Evolutionary conservation across 116 monocot genomes (phyloP).

Genomic region (Dioscorea cayenensis): DNA sequence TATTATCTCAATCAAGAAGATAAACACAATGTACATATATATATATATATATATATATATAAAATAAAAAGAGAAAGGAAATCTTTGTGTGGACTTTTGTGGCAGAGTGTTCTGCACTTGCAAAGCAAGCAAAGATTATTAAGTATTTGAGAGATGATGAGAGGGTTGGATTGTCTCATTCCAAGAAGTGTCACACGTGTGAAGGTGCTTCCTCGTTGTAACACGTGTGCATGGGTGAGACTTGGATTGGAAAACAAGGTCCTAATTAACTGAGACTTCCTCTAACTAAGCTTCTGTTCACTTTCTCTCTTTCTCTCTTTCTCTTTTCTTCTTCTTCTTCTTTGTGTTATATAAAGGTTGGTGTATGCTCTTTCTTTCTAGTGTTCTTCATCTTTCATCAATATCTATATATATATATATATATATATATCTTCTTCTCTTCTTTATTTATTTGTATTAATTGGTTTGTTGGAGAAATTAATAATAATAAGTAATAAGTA

Average conservation of each 20-base stretch:
- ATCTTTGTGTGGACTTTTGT: not conserved
- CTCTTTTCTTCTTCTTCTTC: not conserved
- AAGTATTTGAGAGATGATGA: not conserved
- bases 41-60: too few relatives aligned
- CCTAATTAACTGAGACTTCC: too few relatives aligned
- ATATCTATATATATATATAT: too few relatives aligned
- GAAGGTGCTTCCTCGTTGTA: not conserved
- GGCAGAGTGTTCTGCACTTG: not conserved
- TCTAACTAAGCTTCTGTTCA: too few relatives aligned
- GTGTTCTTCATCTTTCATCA: not conserved
- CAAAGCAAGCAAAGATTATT: not conserved
- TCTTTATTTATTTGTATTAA: not conserved
- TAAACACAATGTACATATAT: too few relatives aligned
- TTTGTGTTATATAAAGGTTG: slow-evolving; percentile 5
- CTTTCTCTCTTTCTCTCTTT: not conserved
- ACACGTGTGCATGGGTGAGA: too few relatives aligned
- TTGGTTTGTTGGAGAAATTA: not conserved
- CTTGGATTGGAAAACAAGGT: too few relatives aligned
- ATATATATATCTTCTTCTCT: not conserved
- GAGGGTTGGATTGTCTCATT: not conserved
- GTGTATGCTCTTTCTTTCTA: not conserved
- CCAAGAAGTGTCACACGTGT: not conserved
- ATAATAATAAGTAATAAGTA: not conserved
- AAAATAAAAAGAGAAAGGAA: not conserved
- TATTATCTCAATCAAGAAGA: not conserved